Evolutionary conservation across 257 asterid genomes (phyloP), one percentile per base, ranked within the genome.

Genomic region (Fraxinus quadrangulata): DNA sequence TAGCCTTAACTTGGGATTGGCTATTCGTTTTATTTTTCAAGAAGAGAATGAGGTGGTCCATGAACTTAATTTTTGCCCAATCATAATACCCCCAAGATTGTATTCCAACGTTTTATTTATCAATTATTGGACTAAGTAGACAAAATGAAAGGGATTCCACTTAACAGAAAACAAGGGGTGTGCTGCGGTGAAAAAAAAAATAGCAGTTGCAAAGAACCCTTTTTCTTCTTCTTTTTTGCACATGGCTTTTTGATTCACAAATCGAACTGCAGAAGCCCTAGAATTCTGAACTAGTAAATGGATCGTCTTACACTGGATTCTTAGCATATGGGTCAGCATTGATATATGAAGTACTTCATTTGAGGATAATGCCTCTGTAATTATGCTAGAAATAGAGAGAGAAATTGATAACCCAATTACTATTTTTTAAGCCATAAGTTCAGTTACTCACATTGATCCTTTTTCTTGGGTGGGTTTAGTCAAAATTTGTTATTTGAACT

Each of bases 231-330:
- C 6, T 7, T 40, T 61, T 14, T 80, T 80, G 76, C 59, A 76
- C 70, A 61, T 75, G 83, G 80, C 83, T 76, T 84, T 61, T 76
- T 83, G 81, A 90, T 88, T 88, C 84, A 87, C 51, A 78, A 84
- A 81, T 81, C 79, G 72, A 81, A 70, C 81, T 82, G 84, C 78
- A 67, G 74, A 66, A 88, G 83, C 88, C 91, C 88, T 86, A 88
- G 79, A 83, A 80, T 74, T 77, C 83, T 85, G 75, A 77, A 78
- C 86, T 65, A 82, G 70, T 30, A 71, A 65, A 67, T 71, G 87
- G 86, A 86, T 82, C 76, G 56, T 78, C 39, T 36, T 61, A 78
- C 72, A 10, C 73, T 79, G 70, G 47, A 74, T 31, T 89, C 59
- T 89, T 77, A 67, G 78, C 89, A 83, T 81, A 84, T 86, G 89